Evolutionary conservation across 306 rosid species (phyloP), one percentile per base, ranked within the genome.

Genomic region (Vigna trinervia): DNA sequence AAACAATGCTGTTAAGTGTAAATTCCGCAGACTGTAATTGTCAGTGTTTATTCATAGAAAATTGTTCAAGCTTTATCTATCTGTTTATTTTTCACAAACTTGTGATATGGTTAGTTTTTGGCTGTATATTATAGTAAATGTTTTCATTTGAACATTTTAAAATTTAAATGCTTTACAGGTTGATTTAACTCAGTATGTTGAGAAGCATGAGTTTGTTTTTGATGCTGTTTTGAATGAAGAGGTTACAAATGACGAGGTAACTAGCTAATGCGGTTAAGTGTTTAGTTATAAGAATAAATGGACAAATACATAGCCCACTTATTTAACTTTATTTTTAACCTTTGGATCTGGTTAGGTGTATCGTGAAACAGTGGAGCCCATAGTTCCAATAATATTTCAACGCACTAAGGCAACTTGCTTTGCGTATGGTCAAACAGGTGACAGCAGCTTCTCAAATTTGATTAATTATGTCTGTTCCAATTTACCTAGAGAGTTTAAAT

Each of bases 391-490:
- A 61, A 93, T 93, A 63, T 93, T 93, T 80, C 93, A 93, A 76
- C 90, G 98, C 47, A 93, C 98, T 8, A 93, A 93, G 81, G 98
- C 97, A 39, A 93, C 98, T 43, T 93, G 98, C 86, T 93, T 93
- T 83, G 98, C 98, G 13, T 93, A 93, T 79, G 98, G 98, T 6
- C 98, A 93, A 89, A 93, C 98, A 83, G 98, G 98, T 91, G 80
- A 75, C 71, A 36, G 26, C 78, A 54, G 67, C 57, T 63, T 73
- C 60, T 58, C 45, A 61, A 66, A 52, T 76, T 74, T 70, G 63
- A 71, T 69, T 30, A 76, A 54, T 11, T 54, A 59, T 12, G 39
- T 5, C 4, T 12, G 28, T 58, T n/a, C 64, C 38, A 26, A 58
- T 26, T 56, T 56, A 1, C 34, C 34, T 22, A 19, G 59, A 52